Evolutionary conservation across 2,329 filamentous ascomycete genomes (phyloP).

Genomic region (Colletotrichum abscissum): DNA sequence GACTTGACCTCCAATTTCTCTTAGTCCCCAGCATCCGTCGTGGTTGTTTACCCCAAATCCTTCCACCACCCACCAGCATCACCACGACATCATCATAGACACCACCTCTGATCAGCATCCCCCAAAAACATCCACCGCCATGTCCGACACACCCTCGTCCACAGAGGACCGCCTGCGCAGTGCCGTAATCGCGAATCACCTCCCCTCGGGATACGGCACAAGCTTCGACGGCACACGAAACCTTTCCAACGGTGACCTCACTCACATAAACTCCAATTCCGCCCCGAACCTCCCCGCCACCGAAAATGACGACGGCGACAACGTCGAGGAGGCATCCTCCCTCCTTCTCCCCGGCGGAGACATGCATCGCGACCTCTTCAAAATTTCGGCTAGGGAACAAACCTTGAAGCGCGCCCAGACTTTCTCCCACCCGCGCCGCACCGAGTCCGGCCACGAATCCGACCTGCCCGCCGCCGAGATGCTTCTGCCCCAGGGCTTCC

Average conservation of each 20-base stretch:
- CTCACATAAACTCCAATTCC: conserved; percentile 19
- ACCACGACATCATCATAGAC: neutral
- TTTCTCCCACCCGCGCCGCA: conserved; percentile 66
- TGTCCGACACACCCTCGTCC: conserved; percentile 31
- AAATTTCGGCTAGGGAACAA: conserved; percentile 69
- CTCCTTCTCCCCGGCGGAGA: conserved; percentile 80
- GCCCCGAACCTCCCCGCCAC: neutral
- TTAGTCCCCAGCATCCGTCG: neutral
- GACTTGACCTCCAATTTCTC: neutral
- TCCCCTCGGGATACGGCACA: conserved; percentile 36
- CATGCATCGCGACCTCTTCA: conserved; percentile 83
- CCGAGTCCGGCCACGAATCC: conserved; percentile 36
- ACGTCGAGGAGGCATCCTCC: conserved; percentile 67
- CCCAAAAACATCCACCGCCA: neutral
- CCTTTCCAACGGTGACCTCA: conserved; percentile 25
- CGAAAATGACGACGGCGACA: conserved; percentile 34
- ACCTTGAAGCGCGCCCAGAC: conserved; percentile 71
- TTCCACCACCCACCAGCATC: neutral
- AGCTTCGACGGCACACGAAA: conserved; percentile 36
- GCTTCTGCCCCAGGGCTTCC: conserved; percentile 49
- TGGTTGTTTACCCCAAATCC: neutral
- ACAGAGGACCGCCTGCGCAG: conserved; percentile 28
- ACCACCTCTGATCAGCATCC: neutral
- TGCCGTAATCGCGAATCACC: conserved; percentile 35
- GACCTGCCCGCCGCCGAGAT: conserved; percentile 36